Evolutionary conservation across 2,329 filamentous ascomycete genomes (phyloP).

Genomic region (Pseudogymnoascus pannorum): DNA sequence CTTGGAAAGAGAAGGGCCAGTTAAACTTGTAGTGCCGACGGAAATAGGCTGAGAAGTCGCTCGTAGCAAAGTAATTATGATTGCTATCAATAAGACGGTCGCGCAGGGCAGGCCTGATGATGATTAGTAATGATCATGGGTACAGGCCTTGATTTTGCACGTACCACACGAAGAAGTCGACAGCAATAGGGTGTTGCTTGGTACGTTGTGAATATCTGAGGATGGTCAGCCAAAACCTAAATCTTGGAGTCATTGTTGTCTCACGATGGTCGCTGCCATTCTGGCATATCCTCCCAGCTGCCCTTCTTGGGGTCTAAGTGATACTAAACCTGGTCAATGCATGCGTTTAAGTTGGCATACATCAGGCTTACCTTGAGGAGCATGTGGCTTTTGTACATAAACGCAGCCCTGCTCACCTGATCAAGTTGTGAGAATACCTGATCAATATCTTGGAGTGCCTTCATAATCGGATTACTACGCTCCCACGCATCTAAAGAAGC

Average conservation of each 20-base stretch:
- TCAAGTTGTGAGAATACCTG: constrained; percentile 17
- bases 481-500: constrained; percentile 12
- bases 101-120: constrained; percentile 15
- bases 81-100: constrained; percentile 16
- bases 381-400: constrained; percentile 17
- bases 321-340: constrained; percentile 13
- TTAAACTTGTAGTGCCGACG: constrained; percentile 17
- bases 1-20: constrained; percentile 16
- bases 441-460: constrained; percentile 17
- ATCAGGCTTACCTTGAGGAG: constrained; percentile 14
- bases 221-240: background rate
- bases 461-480: constrained; percentile 14
- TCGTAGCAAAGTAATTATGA: constrained; percentile 13
- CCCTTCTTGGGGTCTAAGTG: constrained; percentile 13
- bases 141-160: background rate
- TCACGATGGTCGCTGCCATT: constrained; percentile 19
- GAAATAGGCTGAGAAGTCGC: constrained; percentile 14
- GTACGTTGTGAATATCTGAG: constrained; percentile 14
- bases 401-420: constrained; percentile 17
- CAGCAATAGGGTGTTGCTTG: constrained; percentile 15
- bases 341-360: background rate
- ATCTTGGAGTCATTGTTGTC: background rate
- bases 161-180: constrained; percentile 18
- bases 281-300: constrained; percentile 16
- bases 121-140: background rate